Base-by-base conservation (phyloP, 2,329 filamentous ascomycete genomes). In the Neofusicoccum parvum region DNA sequence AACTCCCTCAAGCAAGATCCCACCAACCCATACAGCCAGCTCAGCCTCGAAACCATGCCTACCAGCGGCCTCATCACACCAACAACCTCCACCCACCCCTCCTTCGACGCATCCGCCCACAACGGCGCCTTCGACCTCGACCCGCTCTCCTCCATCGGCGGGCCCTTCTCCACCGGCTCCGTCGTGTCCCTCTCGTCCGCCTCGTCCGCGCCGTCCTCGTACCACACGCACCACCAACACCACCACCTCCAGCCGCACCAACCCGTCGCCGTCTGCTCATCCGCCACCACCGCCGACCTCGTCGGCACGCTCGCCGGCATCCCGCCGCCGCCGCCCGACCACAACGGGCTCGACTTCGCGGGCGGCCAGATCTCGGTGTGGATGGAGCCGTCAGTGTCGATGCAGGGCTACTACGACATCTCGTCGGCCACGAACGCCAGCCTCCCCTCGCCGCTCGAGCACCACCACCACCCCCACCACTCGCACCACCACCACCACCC, bases 301-400 rank as follows among this genome's bases (percentile, higher is more conserved):
- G 39, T 54, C 49, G 39, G 11, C 60, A 20, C 49, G 43, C 39
- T 45, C 27, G 14, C 41, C 36, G 32, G 20, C 58, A 23, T 23
- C 4, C 11, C 56, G 11, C 32, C 45, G 5, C 56, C 2, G 34
- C 32, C 23, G 15, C 12, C 23, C 23, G 69, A 74, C 34, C 69
- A 74, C 20, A 79, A 79, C 64, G 72, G 73, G 12, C 77, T 80
- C 67, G 78, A 81, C 68, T 80, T 81, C 71, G 70, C 68, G 20
- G 74, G 72, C 58, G 76, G 77, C 12, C 76, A 77, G 45, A 79
- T 81, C 64, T 74, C 75, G 62, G 74, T 80, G 49, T 73, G 74
- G 12, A 79, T 80, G 60, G 77, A 80, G 23, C 71, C 75, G 0
- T 65, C 70, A 12, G 73, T 75, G 49, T 68, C 72, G 37, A 68